These are phyloP conservation scores for Hortaea werneckii DNA, from an alignment of 2,329 filamentous ascomycete genomes.

Conservation along the genomic window DNA sequence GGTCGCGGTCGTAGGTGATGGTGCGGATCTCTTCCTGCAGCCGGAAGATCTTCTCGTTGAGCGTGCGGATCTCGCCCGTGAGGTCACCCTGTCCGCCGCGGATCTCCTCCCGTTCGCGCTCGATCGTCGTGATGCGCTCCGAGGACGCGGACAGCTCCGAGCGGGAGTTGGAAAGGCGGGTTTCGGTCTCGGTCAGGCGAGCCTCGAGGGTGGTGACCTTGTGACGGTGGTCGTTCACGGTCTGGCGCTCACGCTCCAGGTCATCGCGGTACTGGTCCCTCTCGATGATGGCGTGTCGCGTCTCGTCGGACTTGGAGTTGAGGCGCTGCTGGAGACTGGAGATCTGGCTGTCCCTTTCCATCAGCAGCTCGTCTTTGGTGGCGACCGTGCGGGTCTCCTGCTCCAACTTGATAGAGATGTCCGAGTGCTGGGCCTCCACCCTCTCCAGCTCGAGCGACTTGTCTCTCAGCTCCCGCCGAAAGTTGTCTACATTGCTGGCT, in stretches of 20 bases:
- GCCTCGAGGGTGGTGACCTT: conserved; percentile 14
- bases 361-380: conserved; percentile 16
- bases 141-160: conserved; percentile 13
- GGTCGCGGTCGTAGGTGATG: conserved; percentile 14
- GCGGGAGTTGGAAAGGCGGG: conserved; percentile 12
- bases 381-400: conserved; percentile 17
- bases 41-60: conserved; percentile 16
- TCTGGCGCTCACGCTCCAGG: conserved; percentile 15
- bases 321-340: conserved; percentile 14
- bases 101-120: conserved; percentile 20
- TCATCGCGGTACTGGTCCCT: conserved; percentile 20
- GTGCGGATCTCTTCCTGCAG: conserved; percentile 17
- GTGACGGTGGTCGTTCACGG: conserved; percentile 14
- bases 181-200: conserved; percentile 13
- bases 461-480: conserved; percentile 19
- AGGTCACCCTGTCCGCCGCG: conserved; percentile 15
- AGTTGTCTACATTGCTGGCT: conserved; percentile 15
- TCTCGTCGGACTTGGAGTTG: conserved; percentile 17
- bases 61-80: conserved; percentile 12
- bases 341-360: conserved; percentile 15
- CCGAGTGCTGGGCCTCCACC: conserved; percentile 13
- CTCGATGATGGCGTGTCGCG: conserved; percentile 16
- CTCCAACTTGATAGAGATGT: conserved; percentile 16
- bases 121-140: conserved; percentile 17
- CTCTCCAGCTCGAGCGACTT: conserved; percentile 16